A percentile compares a stretch with the other conserved stretches of the same genome.
Conservation (phyloP, 208 protist genomes). For the Leishmania braziliensis region DNA sequence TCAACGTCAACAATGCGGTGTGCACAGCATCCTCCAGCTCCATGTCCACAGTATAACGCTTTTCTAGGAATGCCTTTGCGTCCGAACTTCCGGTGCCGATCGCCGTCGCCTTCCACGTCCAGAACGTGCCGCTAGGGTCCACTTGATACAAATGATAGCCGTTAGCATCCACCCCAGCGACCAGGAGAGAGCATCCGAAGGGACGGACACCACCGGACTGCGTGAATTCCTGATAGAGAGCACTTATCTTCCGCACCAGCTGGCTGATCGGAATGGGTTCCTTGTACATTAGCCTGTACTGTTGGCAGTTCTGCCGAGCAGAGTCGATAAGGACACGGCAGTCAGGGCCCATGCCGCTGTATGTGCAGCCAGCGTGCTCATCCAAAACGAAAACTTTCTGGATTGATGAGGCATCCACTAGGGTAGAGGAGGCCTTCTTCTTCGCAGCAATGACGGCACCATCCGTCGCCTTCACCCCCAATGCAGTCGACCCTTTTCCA, state of each 20-base stretch:
- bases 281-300: slow-evolving; percentile 94
- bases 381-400: slow-evolving; percentile 96
- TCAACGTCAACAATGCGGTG: slow-evolving; percentile 99
- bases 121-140: slow-evolving; percentile 99
- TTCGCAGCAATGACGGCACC: slow-evolving; percentile 99
- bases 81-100: slow-evolving; percentile 98
- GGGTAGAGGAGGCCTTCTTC: slow-evolving; percentile 96
- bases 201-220: slow-evolving; percentile 99
- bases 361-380: slow-evolving; percentile 97
- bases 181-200: slow-evolving; percentile 99
- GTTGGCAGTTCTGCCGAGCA: slow-evolving; percentile 95
- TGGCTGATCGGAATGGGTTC: slow-evolving; percentile 96
- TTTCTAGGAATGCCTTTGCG: slow-evolving; percentile 99
- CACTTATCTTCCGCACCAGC: slow-evolving; percentile 97
- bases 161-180: slow-evolving; percentile 96
- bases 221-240: slow-evolving; percentile 99
- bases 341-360: slow-evolving; percentile 99
- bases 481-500: slow-evolving; percentile 88
- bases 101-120: slow-evolving; percentile 99
- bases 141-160: slow-evolving; percentile 99
- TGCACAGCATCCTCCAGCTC: slow-evolving; percentile 99
- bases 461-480: slow-evolving; percentile 95
- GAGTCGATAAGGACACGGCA: slow-evolving; percentile 96
- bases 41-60: slow-evolving; percentile 98
- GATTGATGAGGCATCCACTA: slow-evolving; percentile 95